Percentiles rank a stretch among this genome's conserved stretches.
phyloP scores from a whole-genome alignment of 2,329 filamentous ascomycete species.

The Colletotrichum sp. region DNA sequence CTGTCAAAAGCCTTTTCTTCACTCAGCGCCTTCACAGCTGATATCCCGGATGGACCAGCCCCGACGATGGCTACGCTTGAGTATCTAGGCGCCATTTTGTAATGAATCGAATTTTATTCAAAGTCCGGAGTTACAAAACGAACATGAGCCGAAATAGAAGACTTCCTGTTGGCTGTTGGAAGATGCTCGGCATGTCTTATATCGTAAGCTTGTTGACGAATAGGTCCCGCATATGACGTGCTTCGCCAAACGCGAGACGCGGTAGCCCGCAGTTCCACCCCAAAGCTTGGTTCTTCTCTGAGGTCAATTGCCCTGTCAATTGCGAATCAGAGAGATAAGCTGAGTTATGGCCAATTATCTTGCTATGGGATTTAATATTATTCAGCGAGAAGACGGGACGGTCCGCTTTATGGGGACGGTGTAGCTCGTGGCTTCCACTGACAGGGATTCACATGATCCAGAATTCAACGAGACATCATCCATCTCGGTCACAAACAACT shows the following conservation, averaged over 20 bases:
- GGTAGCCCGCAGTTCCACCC: neutral
- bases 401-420: neutral
- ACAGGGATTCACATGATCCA: neutral
- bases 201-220: neutral
- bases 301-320: neutral
- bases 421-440: neutral
- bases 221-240: neutral
- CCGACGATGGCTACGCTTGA: conserved; percentile 59
- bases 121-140: too few relatives aligned
- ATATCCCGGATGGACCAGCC: conserved; percentile 62
- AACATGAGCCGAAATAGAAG: too few relatives aligned
- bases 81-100: neutral
- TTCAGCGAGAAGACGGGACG: neutral
- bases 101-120: too few relatives aligned
- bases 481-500: neutral
- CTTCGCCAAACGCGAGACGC: neutral
- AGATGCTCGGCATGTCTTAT: neutral
- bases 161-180: too few relatives aligned
- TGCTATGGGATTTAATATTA: neutral
- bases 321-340: neutral
- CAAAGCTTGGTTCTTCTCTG: neutral
- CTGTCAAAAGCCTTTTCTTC: conserved; percentile 60
- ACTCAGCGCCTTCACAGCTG: conserved; percentile 61
- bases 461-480: neutral
- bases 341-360: neutral